Evolutionary conservation across 2,329 filamentous ascomycete genomes (phyloP).

Genomic region (Ophiosphaerella korrae): DNA sequence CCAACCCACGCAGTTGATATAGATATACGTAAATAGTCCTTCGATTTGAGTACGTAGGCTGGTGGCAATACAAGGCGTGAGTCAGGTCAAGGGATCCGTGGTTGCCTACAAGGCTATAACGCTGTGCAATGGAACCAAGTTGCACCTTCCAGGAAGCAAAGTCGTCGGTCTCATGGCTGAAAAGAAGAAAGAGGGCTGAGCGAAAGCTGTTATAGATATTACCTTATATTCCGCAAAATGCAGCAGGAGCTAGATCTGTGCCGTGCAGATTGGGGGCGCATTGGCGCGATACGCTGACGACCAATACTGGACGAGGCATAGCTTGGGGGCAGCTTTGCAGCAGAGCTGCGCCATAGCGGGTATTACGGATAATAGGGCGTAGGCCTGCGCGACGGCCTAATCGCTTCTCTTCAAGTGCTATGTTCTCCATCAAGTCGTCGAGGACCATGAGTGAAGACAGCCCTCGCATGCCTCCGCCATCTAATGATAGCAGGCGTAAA

Average conservation of each 20-base stretch:
- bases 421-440: constrained; percentile 47
- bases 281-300: constrained; percentile 14
- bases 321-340: constrained; percentile 7
- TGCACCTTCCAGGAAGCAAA: background rate
- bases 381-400: constrained; percentile 29
- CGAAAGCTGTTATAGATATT: background rate
- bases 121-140: constrained; percentile 10
- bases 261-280: constrained; percentile 17
- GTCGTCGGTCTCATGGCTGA: background rate
- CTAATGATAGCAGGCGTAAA: constrained; percentile 41
- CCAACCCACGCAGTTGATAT: constrained; percentile 3
- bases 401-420: constrained; percentile 46
- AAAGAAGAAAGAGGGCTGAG: background rate
- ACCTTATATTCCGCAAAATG: constrained; percentile 4
- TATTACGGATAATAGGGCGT: background rate
- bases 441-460: constrained; percentile 48
- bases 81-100: constrained; percentile 7
- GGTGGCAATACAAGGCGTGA: constrained; percentile 14
- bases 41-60: constrained; percentile 1
- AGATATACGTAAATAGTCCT: constrained; percentile 3
- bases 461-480: constrained; percentile 48
- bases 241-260: constrained; percentile 15
- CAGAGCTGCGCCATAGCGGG: constrained; percentile 23
- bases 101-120: constrained; percentile 23
- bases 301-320: constrained; percentile 9